These are phyloP conservation scores for Lablab purpureus DNA, from an alignment of 306 rosid genomes.

Conservation along the genomic window DNA sequence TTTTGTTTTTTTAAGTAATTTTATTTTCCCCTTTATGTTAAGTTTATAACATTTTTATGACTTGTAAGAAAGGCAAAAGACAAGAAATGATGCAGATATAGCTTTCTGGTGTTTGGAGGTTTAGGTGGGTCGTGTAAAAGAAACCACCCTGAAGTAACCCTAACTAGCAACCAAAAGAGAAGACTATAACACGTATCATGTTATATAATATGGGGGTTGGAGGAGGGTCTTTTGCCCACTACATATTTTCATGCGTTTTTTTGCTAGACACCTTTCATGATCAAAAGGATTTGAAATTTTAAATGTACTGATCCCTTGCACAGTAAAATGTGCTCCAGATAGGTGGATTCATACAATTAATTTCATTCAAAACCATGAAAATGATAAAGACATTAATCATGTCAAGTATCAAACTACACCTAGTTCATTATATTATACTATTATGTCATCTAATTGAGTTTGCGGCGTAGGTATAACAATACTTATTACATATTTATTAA, in stretches of 20 bases:
- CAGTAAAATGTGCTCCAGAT: neutral
- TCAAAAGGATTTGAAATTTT: constrained; percentile 18
- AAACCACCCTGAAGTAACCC: constrained; percentile 33
- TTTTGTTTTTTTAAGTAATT: neutral
- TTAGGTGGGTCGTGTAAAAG: constrained; percentile 30
- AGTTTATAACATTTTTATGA: neutral
- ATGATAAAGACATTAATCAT: neutral
- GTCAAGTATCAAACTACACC: neutral
- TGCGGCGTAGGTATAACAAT: neutral
- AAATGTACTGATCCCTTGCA: constrained; percentile 17
- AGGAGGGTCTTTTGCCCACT: constrained; percentile 25
- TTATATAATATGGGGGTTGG: neutral
- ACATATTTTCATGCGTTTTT: constrained; percentile 26
- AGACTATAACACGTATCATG: neutral
- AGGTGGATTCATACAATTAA: neutral
- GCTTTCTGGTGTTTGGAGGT: constrained; percentile 43
- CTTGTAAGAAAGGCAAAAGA: constrained; percentile 43
- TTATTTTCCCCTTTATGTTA: neutral
- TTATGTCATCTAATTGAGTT: neutral
- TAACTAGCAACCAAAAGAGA: constrained; percentile 16
- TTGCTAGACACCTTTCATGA: neutral
- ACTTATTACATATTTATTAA: too few species aligned
- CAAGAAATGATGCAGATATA: constrained; percentile 43
- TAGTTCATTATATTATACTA: neutral
- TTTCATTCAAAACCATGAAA: constrained; percentile 10